phyloP scores from a whole-genome alignment of 2,329 filamentous ascomycete species.

The Penicillium sp. region DNA sequence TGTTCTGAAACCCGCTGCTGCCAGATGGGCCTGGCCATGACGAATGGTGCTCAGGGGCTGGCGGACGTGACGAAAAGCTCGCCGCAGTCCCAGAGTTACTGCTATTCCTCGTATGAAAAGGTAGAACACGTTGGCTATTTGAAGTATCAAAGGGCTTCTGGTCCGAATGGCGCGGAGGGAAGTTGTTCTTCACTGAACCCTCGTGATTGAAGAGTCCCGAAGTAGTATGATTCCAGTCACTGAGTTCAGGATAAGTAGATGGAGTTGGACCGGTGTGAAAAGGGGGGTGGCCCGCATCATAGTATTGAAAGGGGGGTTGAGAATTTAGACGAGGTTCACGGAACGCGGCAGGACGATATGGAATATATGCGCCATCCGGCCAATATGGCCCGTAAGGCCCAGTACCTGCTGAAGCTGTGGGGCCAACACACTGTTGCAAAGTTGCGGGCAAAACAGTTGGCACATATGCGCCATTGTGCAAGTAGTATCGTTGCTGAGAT shows the following conservation, averaged over 20 bases:
- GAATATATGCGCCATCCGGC: conserved; percentile 66
- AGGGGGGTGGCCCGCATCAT: conserved; percentile 35
- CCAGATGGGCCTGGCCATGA: conserved; percentile 33
- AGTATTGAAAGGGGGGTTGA: conserved; percentile 33
- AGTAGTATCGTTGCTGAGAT: conserved; percentile 45
- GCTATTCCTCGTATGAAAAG: conserved; percentile 33
- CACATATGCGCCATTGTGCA: conserved; percentile 55
- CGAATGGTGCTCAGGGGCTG: conserved; percentile 29
- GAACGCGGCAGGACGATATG: conserved; percentile 63
- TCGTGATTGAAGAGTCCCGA: conserved; percentile 35
- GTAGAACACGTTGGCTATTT: conserved; percentile 33
- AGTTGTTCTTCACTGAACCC: conserved; percentile 38
- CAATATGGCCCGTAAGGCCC: conserved; percentile 66
- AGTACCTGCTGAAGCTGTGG: conserved; percentile 62
- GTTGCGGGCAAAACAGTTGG: conserved; percentile 65
- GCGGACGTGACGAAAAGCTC: conserved; percentile 25
- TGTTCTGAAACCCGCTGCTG: conserved; percentile 29
- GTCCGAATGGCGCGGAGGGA: conserved; percentile 44
- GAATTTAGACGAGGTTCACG: conserved; percentile 56
- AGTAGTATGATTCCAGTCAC: conserved; percentile 39
- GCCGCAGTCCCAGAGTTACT: conserved; percentile 27
- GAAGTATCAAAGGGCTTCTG: conserved; percentile 36
- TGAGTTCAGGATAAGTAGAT: conserved; percentile 32
- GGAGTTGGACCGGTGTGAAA: conserved; percentile 36
- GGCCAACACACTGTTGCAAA: conserved; percentile 61